Evolutionary conservation across 176 grass and related monocot genomes (phyloP).

Genomic region (Olyra latifolia): DNA sequence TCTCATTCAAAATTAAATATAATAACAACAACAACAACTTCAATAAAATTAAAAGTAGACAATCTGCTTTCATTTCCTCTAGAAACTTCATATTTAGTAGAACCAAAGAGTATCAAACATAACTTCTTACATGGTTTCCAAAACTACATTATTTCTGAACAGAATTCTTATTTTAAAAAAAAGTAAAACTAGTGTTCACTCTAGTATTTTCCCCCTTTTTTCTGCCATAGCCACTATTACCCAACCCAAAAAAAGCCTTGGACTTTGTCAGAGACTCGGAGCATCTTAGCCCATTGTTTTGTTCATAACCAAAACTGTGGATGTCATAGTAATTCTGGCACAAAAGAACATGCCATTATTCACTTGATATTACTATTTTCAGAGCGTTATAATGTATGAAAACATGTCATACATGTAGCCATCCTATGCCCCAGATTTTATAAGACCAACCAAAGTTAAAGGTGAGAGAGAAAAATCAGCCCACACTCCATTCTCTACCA

Average conservation of each 20-base stretch:
- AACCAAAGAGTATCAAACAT: neutral
- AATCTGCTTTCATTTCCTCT: slow-evolving; percentile 5
- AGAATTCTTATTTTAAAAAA: neutral
- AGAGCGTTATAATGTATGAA: neutral
- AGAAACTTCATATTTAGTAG: neutral
- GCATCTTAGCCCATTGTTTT: neutral
- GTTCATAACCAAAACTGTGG: slow-evolving; percentile 10
- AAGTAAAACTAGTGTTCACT: neutral
- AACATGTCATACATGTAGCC: slow-evolving; percentile 11
- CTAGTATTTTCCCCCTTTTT: neutral
- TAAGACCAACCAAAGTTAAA: neutral
- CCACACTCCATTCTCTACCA: slow-evolving; percentile 1
- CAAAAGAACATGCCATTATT: neutral
- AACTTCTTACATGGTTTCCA: neutral
- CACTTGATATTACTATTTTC: neutral
- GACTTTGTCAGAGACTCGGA: neutral
- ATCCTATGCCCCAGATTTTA: neutral
- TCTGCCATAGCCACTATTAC: neutral
- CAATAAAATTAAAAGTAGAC: neutral
- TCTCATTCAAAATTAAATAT: neutral
- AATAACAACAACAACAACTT: neutral
- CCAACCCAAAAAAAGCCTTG: neutral
- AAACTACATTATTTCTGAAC: neutral
- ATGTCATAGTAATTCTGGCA: neutral
- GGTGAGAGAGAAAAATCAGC: slow-evolving; percentile 5